These are phyloP conservation scores for Hansenula lynferdii DNA, from an alignment of 1,139 yeast species.

Conservation along the genomic window DNA sequence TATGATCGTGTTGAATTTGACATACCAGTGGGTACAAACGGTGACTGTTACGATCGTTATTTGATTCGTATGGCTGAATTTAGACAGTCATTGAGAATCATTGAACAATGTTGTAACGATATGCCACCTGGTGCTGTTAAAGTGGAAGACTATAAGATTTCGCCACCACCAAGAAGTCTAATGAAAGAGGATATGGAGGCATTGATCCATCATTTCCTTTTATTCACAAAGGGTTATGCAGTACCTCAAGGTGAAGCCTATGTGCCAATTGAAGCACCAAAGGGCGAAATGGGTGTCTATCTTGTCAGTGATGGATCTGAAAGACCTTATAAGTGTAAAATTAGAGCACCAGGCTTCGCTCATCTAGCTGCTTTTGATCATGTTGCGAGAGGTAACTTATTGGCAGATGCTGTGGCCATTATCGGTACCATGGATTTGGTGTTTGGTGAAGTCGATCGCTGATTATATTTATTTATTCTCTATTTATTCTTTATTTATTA, in stretches of 20 bases:
- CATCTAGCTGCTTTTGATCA: conserved; percentile 87
- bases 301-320: conserved; percentile 87
- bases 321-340: conserved; percentile 90
- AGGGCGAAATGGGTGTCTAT: conserved; percentile 93
- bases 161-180: conserved; percentile 74
- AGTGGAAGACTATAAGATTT: conserved; percentile 84
- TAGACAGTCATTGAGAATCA: conserved; percentile 85
- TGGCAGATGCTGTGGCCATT: conserved; percentile 92
- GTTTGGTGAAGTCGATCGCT: conserved; percentile 93
- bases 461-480: conserved; percentile 13
- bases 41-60: conserved; percentile 91
- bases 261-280: conserved; percentile 91
- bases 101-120: conserved; percentile 85
- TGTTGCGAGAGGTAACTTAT: conserved; percentile 78
- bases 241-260: conserved; percentile 92
- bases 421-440: conserved; percentile 96
- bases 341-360: conserved; percentile 91
- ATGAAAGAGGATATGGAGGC: conserved; percentile 97
- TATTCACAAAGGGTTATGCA: conserved; percentile 83
- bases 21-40: conserved; percentile 79
- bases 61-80: conserved; percentile 87
- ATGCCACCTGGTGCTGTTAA: conserved; percentile 93
- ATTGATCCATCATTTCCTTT: conserved; percentile 81
- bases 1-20: conserved; percentile 84
- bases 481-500: conserved; percentile 1